Percentiles rank a stretch among this genome's conserved stretches.
These are phyloP conservation scores for Capsicum baccatum DNA, from an alignment of 257 asterid genomes.

Conservation along the genomic window DNA sequence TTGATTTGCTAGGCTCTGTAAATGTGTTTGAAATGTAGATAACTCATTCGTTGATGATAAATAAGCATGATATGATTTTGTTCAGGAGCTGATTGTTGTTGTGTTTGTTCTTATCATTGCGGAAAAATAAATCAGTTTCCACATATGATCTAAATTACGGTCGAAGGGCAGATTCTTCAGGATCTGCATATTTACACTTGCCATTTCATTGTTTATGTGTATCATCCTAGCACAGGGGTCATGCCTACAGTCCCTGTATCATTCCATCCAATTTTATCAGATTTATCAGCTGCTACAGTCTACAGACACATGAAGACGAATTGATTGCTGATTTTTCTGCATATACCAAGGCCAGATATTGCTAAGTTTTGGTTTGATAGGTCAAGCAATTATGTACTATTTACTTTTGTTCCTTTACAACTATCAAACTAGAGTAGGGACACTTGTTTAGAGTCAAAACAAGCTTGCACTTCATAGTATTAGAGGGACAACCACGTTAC, in stretches of 20 bases:
- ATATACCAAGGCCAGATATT: background rate
- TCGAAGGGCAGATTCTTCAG: background rate
- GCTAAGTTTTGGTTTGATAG: background rate
- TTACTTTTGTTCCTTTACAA: background rate
- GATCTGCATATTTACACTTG: background rate
- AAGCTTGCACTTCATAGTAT: background rate
- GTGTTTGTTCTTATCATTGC: background rate
- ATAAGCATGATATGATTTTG: slow-evolving; percentile 23
- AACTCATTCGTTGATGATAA: slow-evolving; percentile 39
- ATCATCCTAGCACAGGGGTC: background rate
- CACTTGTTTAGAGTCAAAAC: background rate
- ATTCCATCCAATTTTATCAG: background rate
- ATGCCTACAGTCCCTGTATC: background rate
- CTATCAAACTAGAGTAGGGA: background rate
- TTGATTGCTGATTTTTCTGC: background rate
- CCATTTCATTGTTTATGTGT: background rate
- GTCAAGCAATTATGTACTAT: background rate
- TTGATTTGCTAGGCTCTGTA: slow-evolving; percentile 64
- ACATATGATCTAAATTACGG: background rate
- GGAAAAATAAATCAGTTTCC: background rate
- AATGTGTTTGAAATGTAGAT: slow-evolving; percentile 61
- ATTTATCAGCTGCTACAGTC: background rate
- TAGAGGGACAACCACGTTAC: background rate
- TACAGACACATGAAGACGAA: background rate
- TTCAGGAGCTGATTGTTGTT: background rate